Evolutionary conservation across 441 rosid species (phyloP), one percentile per base, ranked within the genome.

Genomic region (Bocquillonia castaneifolia): DNA sequence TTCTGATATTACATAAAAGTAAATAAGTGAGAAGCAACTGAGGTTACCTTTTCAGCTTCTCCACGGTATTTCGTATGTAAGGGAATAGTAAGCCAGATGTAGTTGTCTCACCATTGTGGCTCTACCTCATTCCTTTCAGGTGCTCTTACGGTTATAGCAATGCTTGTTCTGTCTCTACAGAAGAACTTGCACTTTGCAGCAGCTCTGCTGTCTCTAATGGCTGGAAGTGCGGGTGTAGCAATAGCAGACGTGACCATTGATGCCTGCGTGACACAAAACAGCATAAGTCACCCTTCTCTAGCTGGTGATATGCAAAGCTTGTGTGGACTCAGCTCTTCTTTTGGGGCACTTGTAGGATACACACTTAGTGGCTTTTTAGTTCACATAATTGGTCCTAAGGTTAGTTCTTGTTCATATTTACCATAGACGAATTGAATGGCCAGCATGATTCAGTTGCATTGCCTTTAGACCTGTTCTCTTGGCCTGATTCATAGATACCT

Each of bases 181-280:
- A 71, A 72, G 73, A 81, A 80, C 61, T 73, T 83, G 79, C 76
- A 77, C 64, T 84, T 89, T 62, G 81, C 74, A 18, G 60, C 81
- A 57, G 88, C 90, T 37, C 59, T 89, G 74, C 63, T 82, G 28
- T 77, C 76, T 61, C 78, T 87, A 66, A 78, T 77, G 61, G 83
- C 83, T 23, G 88, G 67, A 75, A 87, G 89, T 82, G 82, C 89
- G 53, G 84, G 87, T 23, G 76, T 78, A 56, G 89, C 95, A 15
- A 81, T 87, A 72, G 95, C 90, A 57, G 92, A 87, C 54, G 95
- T 89, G 64, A 81, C 92, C 10, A 85, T 89, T 50, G 92, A 87
- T 84, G 92, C 92, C 23, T 87, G 90, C 73, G 89, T 87, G 12
- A 78, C 92, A 37, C 89, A 89, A 47, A 82, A 82, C 71, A 82